A percentile compares a stretch with the other conserved stretches of the same genome.
phyloP scores from a whole-genome alignment of 176 grass and related monocot species.

The Canna indica region DNA sequence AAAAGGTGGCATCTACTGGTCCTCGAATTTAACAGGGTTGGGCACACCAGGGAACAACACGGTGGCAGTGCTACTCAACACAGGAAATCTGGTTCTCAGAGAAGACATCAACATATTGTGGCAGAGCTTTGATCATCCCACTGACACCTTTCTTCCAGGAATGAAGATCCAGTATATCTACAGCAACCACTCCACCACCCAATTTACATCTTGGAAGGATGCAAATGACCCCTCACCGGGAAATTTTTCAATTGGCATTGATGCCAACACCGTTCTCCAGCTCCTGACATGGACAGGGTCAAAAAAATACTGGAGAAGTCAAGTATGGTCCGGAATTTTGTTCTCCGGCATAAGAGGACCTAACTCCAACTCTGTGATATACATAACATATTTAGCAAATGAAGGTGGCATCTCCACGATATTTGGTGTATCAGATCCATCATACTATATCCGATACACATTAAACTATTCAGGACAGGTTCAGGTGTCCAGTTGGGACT shows the following conservation, averaged over 20 bases:
- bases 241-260: not conserved
- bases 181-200: not conserved
- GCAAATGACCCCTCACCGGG: constrained; percentile 2
- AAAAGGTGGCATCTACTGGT: constrained; percentile 13
- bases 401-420: not conserved
- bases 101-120: constrained; percentile 1
- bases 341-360: not conserved
- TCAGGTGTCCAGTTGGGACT: constrained; percentile 9
- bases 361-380: constrained; percentile 2
- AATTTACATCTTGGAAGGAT: constrained; percentile 10
- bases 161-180: constrained; percentile 29
- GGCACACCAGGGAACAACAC: not conserved
- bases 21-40: not conserved
- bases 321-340: not conserved
- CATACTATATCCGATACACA: constrained; percentile 4
- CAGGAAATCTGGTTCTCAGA: constrained; percentile 24
- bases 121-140: constrained; percentile 31
- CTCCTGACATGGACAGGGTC: not conserved
- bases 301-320: not conserved
- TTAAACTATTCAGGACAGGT: constrained; percentile 24
- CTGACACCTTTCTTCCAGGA: constrained; percentile 25
- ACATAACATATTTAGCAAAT: not conserved
- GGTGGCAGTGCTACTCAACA: not conserved
- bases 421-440: constrained; percentile 16
- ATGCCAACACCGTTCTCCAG: not conserved